Evolutionary conservation across 495 filamentous ascomycete genomes (phyloP).

Genomic region (Podospora tetraspora): DNA sequence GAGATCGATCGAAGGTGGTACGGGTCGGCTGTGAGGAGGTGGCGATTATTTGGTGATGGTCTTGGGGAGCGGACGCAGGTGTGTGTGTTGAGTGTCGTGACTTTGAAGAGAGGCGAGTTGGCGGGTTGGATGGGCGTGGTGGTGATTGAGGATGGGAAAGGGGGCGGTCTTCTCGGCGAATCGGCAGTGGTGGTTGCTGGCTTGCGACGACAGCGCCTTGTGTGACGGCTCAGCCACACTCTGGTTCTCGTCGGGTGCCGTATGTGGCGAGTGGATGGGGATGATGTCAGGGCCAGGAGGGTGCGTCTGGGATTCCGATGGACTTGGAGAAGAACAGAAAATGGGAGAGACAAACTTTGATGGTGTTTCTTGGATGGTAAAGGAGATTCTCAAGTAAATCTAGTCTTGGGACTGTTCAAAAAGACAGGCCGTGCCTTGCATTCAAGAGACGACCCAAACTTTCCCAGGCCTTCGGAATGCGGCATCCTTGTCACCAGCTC

Average conservation of each 20-base stretch:
- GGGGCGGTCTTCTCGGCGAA: background rate
- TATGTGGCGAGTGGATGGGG: conserved; percentile 7
- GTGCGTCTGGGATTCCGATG: background rate
- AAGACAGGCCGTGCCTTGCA: background rate
- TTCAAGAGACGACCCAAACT: background rate
- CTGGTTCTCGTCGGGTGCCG: background rate
- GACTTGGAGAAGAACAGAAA: background rate
- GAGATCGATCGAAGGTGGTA: background rate
- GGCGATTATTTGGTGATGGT: background rate
- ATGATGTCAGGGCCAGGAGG: conserved; percentile 17
- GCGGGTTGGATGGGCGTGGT: background rate
- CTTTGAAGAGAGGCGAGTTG: background rate
- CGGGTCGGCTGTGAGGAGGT: background rate
- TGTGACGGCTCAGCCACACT: conserved; percentile 16
- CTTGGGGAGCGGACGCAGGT: background rate
- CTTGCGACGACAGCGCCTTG: background rate
- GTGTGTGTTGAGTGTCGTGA: background rate
- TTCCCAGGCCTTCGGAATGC: background rate
- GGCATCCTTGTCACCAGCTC: background rate
- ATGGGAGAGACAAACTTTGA: background rate
- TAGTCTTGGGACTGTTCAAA: background rate
- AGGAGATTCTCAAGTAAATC: background rate
- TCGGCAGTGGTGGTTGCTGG: background rate
- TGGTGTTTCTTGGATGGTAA: too few species aligned
- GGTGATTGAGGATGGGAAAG: background rate